A percentile compares a stretch with the other conserved stretches of the same genome.
Conservation (phyloP, 169 alveolate genomes). For the Eimeria necatrix region DNA sequence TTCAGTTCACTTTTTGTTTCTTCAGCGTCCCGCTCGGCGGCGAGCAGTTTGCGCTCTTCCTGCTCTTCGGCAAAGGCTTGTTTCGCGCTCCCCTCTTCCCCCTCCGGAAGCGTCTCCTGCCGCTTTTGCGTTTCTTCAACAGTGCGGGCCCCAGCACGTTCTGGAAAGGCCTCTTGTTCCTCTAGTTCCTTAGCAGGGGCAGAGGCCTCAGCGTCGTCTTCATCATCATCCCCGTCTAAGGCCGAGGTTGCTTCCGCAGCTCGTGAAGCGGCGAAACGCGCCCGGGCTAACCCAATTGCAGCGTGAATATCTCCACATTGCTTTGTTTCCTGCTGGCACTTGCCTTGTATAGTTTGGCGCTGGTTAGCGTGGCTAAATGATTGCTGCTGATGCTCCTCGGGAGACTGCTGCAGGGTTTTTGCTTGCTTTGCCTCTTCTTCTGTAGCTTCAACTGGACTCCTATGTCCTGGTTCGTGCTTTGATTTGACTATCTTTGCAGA, state of each 20-base stretch:
- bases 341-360: background rate
- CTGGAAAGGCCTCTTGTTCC: background rate
- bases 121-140: background rate
- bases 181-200: background rate
- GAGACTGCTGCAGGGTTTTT: conserved; percentile 19
- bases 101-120: background rate
- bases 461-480: background rate
- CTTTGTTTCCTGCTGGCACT: background rate
- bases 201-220: background rate
- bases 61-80: background rate
- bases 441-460: conserved; percentile 38
- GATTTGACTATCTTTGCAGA: background rate
- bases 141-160: background rate
- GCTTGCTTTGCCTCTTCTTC: conserved; percentile 26
- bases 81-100: background rate
- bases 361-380: background rate
- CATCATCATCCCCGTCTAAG: background rate
- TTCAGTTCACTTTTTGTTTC: conserved; percentile 8
- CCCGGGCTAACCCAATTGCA: conserved; percentile 21
- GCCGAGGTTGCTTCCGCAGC: background rate
- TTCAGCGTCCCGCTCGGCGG: conserved; percentile 43
- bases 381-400: background rate
- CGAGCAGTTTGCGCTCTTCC: conserved; percentile 33
- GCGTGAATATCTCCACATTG: background rate
- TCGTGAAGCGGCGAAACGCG: conserved; percentile 24